Evolutionary conservation across 1,139 yeast species (phyloP), one percentile per base, ranked within the genome.

Genomic region (Groenewaldozyma sp.): DNA sequence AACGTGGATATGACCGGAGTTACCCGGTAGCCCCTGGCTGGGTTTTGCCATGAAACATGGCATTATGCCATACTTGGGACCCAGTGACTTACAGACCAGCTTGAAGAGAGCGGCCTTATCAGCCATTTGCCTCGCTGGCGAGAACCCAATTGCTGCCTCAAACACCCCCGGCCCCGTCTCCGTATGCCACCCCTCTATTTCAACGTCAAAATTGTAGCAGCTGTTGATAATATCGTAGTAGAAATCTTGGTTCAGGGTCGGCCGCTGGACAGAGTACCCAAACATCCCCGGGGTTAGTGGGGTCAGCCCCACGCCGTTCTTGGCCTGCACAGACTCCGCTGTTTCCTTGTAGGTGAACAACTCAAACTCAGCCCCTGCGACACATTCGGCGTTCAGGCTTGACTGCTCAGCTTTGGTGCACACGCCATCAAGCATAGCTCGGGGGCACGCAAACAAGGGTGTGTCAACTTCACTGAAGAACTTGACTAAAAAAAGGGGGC

Each of bases 11-110:
- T 62, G 66, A 4, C 65, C 65, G 13, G 65, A 60, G 44, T 61
- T 62, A 9, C 66, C 66, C 2, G 66, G 65, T 45, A 60, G 46
- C 3, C 61, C 63, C 19, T 54, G 52, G 34, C 53, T 50, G 5
- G 66, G 66, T 39, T 62, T 62, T 29, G 66, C 66, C 66, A 62
- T 62, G 49, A 62, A 62, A 37, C 63, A 58, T 9, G 66, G 65
- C 34, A 59, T 41, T 19, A 62, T 50, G 4, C 51, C 53, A 36
- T 55, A 54, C 18, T 51, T 46, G 3, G 58, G 53, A 7, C 60
- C 64, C 17, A 60, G 37, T 2, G 58, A 49, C 38, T 61, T 60
- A 46, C 59, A 55, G 10, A 57, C 47, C 32, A 57, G 49, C 41
- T 62, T 62, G 53, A 62, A 62, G 29, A 62, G 43, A 2, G 54